These are phyloP conservation scores for Argentina anserina DNA, from an alignment of 306 rosid species.

Conservation along the genomic window DNA sequence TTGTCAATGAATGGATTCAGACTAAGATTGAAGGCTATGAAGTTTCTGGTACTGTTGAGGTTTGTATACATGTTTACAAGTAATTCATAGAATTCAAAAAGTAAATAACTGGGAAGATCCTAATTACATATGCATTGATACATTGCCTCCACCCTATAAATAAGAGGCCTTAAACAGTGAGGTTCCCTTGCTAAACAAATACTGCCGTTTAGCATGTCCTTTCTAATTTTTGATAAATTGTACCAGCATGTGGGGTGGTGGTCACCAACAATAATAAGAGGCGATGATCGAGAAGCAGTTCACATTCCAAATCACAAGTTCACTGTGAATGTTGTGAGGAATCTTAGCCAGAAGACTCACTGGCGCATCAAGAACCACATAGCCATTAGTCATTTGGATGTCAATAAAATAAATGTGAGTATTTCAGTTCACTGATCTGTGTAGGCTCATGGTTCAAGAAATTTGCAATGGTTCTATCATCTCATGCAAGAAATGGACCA, in stretches of 20 bases:
- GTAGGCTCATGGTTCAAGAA: conserved; percentile 13
- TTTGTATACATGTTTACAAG: conserved; percentile 35
- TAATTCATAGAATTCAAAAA: not conserved
- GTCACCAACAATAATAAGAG: conserved; percentile 97
- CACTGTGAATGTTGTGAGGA: conserved; percentile 92
- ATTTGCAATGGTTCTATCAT: conserved; percentile 18
- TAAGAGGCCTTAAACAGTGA: not conserved
- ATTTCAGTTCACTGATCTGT: conserved; percentile 25
- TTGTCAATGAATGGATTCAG: conserved; percentile 92
- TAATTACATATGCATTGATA: not conserved
- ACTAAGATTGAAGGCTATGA: conserved; percentile 96
- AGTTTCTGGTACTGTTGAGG: conserved; percentile 99
- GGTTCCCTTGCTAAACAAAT: not conserved
- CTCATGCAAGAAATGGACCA: conserved; percentile 20
- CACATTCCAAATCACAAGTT: conserved; percentile 98
- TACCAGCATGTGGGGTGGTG: conserved; percentile 98
- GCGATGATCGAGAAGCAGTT: conserved; percentile 99
- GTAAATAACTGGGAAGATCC: not conserved
- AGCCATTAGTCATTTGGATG: conserved; percentile 94
- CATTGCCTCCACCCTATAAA: not conserved
- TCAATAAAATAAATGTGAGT: conserved; percentile 88
- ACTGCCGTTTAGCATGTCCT: not conserved
- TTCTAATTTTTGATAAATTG: not conserved
- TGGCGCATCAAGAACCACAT: conserved; percentile 95
- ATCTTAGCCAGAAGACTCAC: conserved; percentile 92